A percentile compares a stretch with the other conserved stretches of the same genome.
phyloP scores from a whole-genome alignment of 106 monocot genomes.

The Hemerocallis citrina region DNA sequence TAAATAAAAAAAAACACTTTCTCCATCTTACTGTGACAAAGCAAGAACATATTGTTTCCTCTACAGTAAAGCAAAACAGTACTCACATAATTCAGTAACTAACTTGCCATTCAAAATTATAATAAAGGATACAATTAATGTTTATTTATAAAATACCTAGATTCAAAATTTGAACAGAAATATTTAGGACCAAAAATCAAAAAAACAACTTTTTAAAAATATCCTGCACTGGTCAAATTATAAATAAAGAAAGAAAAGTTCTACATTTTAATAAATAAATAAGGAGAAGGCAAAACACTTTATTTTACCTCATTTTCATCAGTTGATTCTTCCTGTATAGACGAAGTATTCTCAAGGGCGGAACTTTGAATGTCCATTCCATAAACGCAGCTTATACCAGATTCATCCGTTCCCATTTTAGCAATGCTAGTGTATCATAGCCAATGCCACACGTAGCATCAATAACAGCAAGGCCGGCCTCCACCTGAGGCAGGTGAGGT shows the following conservation, averaged over 20 bases:
- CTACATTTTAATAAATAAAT: constrained; percentile 5
- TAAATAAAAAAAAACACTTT: too few species aligned
- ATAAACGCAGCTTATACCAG: constrained; percentile 61
- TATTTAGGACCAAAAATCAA: too few species aligned
- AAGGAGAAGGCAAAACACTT: neutral
- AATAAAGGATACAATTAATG: too few species aligned
- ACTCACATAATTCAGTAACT: neutral
- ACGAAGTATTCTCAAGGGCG: constrained; percentile 61
- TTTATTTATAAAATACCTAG: too few species aligned
- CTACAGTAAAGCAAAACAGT: too few species aligned
- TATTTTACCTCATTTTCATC: constrained; percentile 39
- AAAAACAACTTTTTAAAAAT: too few species aligned
- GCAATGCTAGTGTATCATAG: constrained; percentile 82
- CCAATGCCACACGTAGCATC: constrained; percentile 99
- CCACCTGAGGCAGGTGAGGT: too few species aligned
- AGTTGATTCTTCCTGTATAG: constrained; percentile 41
- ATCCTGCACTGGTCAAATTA: too few species aligned
- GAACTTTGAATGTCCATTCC: constrained; percentile 78
- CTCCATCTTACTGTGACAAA: constrained; percentile 96
- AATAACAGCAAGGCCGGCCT: too few species aligned
- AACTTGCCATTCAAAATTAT: neutral
- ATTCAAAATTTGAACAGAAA: too few species aligned
- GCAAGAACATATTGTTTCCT: constrained; percentile 46
- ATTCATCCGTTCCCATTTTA: constrained; percentile 71
- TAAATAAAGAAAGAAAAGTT: too few species aligned